Percentiles rank a stretch among this genome's conserved stretches.
phyloP scores from a whole-genome alignment of 2,329 filamentous ascomycete species.

The Cercospora sesami region DNA sequence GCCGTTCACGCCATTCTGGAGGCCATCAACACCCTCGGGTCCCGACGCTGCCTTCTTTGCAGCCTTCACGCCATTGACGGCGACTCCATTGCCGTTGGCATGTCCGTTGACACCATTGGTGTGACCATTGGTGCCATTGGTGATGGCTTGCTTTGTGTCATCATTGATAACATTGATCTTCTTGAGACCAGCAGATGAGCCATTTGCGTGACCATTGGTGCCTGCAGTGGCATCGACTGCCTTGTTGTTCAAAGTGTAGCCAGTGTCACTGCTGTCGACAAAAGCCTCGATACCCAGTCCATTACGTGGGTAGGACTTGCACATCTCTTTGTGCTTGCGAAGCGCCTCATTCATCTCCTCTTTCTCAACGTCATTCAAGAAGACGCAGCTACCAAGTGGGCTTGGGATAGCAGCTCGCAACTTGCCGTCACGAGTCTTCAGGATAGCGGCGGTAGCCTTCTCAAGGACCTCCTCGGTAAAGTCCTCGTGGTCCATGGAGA shows the following conservation, averaged over 20 bases:
- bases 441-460: constrained; percentile 65
- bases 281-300: constrained; percentile 69
- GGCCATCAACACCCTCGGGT: constrained; percentile 35
- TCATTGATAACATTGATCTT: constrained; percentile 40
- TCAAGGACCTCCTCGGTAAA: constrained; percentile 67
- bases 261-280: constrained; percentile 69
- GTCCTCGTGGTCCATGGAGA: constrained; percentile 69
- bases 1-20: constrained; percentile 29
- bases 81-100: constrained; percentile 17
- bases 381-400: constrained; percentile 65
- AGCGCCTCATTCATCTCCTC: constrained; percentile 64
- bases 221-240: constrained; percentile 39
- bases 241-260: constrained; percentile 53
- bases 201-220: constrained; percentile 24
- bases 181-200: constrained; percentile 25
- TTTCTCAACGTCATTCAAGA: constrained; percentile 65
- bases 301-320: constrained; percentile 62
- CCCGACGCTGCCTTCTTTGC: constrained; percentile 37
- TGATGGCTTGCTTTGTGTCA: constrained; percentile 29
- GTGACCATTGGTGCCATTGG: constrained; percentile 23
- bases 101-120: not conserved
- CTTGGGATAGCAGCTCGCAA: constrained; percentile 68
- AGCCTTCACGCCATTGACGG: constrained; percentile 26
- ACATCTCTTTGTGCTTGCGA: constrained; percentile 62
- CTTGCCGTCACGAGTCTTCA: constrained; percentile 69